Percentiles rank a stretch among this genome's conserved stretches.
Evolutionary conservation across 176 grass and related monocot species (phyloP).

Genomic region (Tillandsia leiboldiana): DNA sequence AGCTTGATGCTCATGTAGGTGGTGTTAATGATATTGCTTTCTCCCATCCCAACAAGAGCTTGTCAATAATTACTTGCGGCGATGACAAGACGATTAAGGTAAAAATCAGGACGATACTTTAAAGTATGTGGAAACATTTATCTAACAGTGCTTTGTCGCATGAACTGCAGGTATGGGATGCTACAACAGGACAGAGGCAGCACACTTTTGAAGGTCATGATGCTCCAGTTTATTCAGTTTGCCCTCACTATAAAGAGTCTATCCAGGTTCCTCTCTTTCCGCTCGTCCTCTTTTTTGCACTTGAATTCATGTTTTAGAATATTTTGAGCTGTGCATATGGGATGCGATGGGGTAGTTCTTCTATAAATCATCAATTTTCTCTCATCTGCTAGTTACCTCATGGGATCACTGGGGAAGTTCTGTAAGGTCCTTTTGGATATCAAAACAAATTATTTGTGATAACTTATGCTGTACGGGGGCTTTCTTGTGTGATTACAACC

Average conservation of each 20-base stretch:
- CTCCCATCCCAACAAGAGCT: constrained; percentile 87
- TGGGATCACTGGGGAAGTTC: background rate
- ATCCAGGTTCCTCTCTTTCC: constrained; percentile 65
- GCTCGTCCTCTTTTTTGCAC: background rate
- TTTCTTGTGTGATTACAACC: no score
- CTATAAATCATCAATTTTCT: background rate
- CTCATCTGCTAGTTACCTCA: background rate
- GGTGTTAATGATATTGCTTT: constrained; percentile 99
- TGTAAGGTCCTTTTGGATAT: no score
- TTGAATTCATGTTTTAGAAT: background rate
- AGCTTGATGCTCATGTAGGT: constrained; percentile 97
- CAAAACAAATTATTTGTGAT: no score
- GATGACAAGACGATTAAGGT: constrained; percentile 98
- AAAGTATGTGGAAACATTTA: background rate
- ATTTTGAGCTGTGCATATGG: background rate
- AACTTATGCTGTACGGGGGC: no score
- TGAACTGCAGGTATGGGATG: constrained; percentile 89
- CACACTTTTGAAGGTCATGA: constrained; percentile 99
- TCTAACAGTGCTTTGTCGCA: constrained; percentile 11
- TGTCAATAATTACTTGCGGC: constrained; percentile 97
- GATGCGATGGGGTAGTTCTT: background rate
- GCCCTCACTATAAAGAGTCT: constrained; percentile 94
- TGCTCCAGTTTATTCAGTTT: constrained; percentile 92
- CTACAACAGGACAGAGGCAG: constrained; percentile 79
- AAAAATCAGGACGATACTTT: background rate